These are phyloP conservation scores for Carallia brachiata DNA, from an alignment of 345 rosid genomes.

Conservation along the genomic window DNA sequence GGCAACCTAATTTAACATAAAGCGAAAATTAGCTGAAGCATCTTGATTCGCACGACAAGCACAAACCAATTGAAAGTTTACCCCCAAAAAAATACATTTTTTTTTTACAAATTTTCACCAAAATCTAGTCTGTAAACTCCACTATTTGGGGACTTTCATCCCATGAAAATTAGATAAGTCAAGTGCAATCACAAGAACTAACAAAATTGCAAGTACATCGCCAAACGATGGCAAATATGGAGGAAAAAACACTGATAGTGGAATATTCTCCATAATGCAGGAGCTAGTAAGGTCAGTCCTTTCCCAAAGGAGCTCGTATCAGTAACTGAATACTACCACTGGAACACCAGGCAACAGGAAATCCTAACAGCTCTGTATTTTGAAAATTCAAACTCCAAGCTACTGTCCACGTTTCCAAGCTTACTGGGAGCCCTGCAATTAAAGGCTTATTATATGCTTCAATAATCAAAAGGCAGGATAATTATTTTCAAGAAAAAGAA, in stretches of 20 bases:
- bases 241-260: conserved; percentile 1
- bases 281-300: conserved; percentile 26
- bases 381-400: conserved; percentile 10
- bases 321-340: conserved; percentile 14
- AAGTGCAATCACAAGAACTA: not conserved
- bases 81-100: too few species aligned
- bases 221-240: conserved; percentile 2
- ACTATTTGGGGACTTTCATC: not conserved
- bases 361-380: not conserved
- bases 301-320: conserved; percentile 11
- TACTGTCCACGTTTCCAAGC: conserved; percentile 2
- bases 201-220: not conserved
- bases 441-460: conserved; percentile 5
- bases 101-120: too few species aligned
- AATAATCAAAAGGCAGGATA: not conserved
- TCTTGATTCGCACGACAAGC: not conserved
- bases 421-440: conserved; percentile 19
- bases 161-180: not conserved
- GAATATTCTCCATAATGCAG: conserved; percentile 4
- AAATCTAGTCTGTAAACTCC: too few species aligned
- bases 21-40: too few species aligned
- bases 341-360: conserved; percentile 19
- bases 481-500: not conserved
- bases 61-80: not conserved
- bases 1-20: too few species aligned